phyloP scores from a whole-genome alignment of 2,329 filamentous ascomycete genomes.

The Arthroderma sp. region DNA sequence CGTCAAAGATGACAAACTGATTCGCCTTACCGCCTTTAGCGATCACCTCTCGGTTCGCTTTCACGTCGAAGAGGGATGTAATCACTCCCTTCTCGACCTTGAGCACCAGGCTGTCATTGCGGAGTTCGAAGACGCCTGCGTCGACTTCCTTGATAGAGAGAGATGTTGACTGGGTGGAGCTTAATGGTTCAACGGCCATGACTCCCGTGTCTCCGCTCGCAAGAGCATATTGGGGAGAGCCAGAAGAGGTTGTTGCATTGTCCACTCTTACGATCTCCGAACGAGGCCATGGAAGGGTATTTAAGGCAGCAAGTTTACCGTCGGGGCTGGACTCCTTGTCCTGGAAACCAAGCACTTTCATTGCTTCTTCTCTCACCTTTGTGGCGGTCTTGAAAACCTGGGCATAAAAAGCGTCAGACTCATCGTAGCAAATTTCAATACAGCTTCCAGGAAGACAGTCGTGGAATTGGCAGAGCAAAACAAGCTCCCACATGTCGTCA shows the following conservation, averaged over 20 bases:
- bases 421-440: conserved; percentile 97
- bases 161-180: conserved; percentile 17
- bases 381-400: conserved; percentile 68
- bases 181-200: conserved; percentile 24
- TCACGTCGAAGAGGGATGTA: conserved; percentile 68
- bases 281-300: conserved; percentile 78
- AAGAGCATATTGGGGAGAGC: conserved; percentile 30
- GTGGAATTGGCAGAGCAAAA: conserved; percentile 91
- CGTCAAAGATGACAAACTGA: conserved; percentile 88
- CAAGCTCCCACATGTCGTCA: conserved; percentile 88
- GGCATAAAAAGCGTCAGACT: conserved; percentile 81
- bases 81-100: conserved; percentile 64
- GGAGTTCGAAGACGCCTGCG: conserved; percentile 59
- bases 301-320: conserved; percentile 52
- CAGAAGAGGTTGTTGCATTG: conserved; percentile 16
- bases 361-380: conserved; percentile 57
- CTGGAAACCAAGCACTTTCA: conserved; percentile 53
- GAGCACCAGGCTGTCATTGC: conserved; percentile 66
- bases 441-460: conserved; percentile 90
- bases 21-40: conserved; percentile 64
- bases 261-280: conserved; percentile 56
- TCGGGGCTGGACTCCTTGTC: conserved; percentile 32
- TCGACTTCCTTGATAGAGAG: conserved; percentile 41
- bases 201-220: conserved; percentile 38
- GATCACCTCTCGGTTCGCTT: conserved; percentile 64